Percentiles rank a stretch among this genome's conserved stretches.
Evolutionary conservation across 192 early-diverging fungal genomes (phyloP).

Genomic region (Coemansia erecta): DNA sequence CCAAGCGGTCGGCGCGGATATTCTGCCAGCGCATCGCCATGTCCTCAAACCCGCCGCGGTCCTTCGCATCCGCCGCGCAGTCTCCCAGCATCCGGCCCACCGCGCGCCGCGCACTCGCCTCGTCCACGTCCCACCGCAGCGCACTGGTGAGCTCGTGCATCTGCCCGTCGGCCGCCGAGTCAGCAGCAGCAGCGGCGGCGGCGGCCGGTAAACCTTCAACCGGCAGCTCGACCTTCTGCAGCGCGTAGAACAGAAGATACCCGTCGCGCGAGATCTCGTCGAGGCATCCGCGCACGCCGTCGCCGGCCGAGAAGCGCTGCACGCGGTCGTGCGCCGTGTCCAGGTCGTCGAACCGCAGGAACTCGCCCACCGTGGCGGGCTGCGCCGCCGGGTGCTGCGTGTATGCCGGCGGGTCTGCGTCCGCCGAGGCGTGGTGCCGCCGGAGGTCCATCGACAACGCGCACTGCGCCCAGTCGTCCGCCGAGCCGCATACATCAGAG

Average conservation of each 20-base stretch:
- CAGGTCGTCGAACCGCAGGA: conserved; percentile 61
- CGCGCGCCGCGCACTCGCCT: not conserved
- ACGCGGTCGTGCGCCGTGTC: conserved; percentile 47
- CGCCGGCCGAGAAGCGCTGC: conserved; percentile 26
- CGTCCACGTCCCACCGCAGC: conserved; percentile 6
- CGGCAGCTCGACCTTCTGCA: conserved; percentile 39
- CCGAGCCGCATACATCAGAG: conserved; percentile 5
- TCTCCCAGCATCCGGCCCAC: too few relatives aligned
- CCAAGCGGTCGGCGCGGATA: conserved; percentile 6
- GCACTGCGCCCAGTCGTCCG: conserved; percentile 16
- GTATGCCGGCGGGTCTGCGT: too few relatives aligned
- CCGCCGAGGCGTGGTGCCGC: too few relatives aligned
- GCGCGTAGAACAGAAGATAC: conserved; percentile 66
- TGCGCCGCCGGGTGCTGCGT: too few relatives aligned
- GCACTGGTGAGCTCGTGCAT: conserved; percentile 22
- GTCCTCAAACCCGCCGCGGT: conserved; percentile 9
- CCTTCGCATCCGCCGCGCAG: not conserved
- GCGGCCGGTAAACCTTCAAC: not conserved
- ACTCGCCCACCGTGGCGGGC: conserved; percentile 19
- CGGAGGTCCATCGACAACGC: conserved; percentile 11
- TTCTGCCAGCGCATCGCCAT: conserved; percentile 33
- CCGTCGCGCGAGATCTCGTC: conserved; percentile 54
- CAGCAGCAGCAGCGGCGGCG: not conserved
- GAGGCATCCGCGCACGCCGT: conserved; percentile 40
- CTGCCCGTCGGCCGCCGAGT: not conserved